Base-by-base conservation (phyloP, 2,329 filamentous ascomycete genomes). In the Lachnellula hyalina region DNA sequence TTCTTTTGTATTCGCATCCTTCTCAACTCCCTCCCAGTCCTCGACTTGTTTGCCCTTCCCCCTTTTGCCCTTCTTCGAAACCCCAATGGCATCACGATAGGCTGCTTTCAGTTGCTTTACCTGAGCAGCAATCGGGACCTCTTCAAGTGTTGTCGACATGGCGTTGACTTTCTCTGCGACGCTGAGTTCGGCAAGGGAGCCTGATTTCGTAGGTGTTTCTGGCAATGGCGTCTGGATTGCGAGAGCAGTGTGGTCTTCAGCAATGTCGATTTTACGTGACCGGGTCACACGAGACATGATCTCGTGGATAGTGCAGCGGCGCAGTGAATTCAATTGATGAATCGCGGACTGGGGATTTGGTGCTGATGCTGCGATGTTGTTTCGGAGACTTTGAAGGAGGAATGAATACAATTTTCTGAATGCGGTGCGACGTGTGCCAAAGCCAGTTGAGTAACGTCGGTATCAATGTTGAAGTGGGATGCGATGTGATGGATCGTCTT, bases 31-130 rank as follows among this genome's bases (percentile, higher is more conserved):
- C 28, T 54, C 49, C 28, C 51, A 47, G 21, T 53, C 19, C 15
- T 60, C 63, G 38, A 55, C 61, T 49, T 62, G 62, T 47, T 59
- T 66, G 44, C 23, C n/a, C 54, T 62, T 60, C 12, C 45, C 49
- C 53, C 65, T 69, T 46, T 59, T 66, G 40, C 45, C 49, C 52
- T 59, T 64, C 55, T 65, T 69, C 19, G 51, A 58, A 48, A 53
- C 51, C 2, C 67, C 64, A 55, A 69, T 63, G 38, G 67, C 67
- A 47, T 46, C 61, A 52, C 63, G 61, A 57, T 68, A 70, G 23
- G 67, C 68, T 45, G 67, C 66, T 54, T 70, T 70, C 25, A 70
- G 58, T 40, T 58, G 58, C 52, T 66, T 68, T 34, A 69, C 48
- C 47, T 69, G 62, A 23, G 59, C 59, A 23, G 61, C 61, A 9